phyloP scores from a whole-genome alignment of 2,329 filamentous ascomycete species.

The Penicillium brevicompactum region DNA sequence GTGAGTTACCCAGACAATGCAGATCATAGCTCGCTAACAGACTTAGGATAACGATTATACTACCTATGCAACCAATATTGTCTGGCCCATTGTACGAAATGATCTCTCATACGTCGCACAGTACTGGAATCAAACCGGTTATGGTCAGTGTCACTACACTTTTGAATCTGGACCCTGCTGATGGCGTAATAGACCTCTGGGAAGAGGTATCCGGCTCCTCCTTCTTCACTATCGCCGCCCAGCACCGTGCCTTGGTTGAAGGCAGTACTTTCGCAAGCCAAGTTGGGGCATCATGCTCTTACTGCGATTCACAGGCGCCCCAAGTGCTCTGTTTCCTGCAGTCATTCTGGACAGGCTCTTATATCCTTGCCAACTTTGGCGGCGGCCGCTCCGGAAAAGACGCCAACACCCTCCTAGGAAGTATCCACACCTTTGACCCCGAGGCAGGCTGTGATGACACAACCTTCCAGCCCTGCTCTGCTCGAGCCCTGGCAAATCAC shows the following conservation, averaged over 20 bases:
- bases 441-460: slow-evolving; percentile 36
- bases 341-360: slow-evolving; percentile 68
- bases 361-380: slow-evolving; percentile 68
- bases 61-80: slow-evolving; percentile 54
- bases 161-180: not conserved
- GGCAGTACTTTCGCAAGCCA: slow-evolving; percentile 67
- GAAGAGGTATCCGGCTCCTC: slow-evolving; percentile 76
- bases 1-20: slow-evolving; percentile 13
- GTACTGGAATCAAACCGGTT: slow-evolving; percentile 59
- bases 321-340: slow-evolving; percentile 74
- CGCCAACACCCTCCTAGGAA: slow-evolving; percentile 64
- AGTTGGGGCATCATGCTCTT: slow-evolving; percentile 62
- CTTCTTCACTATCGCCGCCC: slow-evolving; percentile 74
- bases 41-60: slow-evolving; percentile 55
- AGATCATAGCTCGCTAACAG: slow-evolving; percentile 1
- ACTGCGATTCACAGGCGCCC: slow-evolving; percentile 67
- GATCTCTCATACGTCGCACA: slow-evolving; percentile 69
- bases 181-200: slow-evolving; percentile 64
- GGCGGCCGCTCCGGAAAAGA: slow-evolving; percentile 69
- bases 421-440: slow-evolving; percentile 47
- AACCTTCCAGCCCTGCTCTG: slow-evolving; percentile 78
- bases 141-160: slow-evolving; percentile 42
- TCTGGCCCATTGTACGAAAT: slow-evolving; percentile 76
- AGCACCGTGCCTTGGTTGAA: slow-evolving; percentile 63
- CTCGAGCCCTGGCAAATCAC: slow-evolving; percentile 70